A percentile compares a stretch with the other conserved stretches of the same genome.
Evolutionary conservation across 1,284 basidiomycete species (phyloP).

Genomic region (Macrocystidia cucumis): DNA sequence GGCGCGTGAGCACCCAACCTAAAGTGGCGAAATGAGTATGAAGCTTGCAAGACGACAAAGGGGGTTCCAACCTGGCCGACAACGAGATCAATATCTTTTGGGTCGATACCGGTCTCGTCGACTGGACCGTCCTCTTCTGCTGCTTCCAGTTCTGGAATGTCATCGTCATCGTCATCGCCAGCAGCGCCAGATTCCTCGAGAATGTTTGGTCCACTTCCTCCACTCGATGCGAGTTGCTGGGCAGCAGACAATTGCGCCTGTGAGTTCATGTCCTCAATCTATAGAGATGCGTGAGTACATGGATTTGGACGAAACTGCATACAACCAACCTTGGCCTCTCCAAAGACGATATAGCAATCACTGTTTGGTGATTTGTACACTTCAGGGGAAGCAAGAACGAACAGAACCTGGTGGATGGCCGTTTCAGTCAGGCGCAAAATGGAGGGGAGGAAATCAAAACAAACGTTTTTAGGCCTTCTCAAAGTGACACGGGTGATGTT

Average conservation of each 20-base stretch:
- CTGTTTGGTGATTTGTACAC: constrained; percentile 97
- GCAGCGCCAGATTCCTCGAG: constrained; percentile 45
- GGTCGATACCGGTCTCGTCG: constrained; percentile 80
- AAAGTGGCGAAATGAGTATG: neutral
- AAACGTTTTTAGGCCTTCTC: constrained; percentile 88
- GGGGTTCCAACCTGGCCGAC: constrained; percentile 67
- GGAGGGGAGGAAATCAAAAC: constrained; percentile 15
- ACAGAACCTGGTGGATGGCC: constrained; percentile 55
- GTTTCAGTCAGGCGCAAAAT: constrained; percentile 5
- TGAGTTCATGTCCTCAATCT: constrained; percentile 90
- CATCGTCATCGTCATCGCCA: constrained; percentile 57
- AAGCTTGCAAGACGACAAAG: neutral
- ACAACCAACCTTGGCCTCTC: constrained; percentile 80
- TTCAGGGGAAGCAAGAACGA: constrained; percentile 91
- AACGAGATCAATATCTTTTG: constrained; percentile 94
- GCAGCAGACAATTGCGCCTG: constrained; percentile 80
- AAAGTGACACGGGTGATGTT: constrained; percentile 95
- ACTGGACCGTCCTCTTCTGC: constrained; percentile 72
- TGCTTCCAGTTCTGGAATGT: constrained; percentile 77
- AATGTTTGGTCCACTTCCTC: constrained; percentile 40
- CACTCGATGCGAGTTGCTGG: constrained; percentile 69
- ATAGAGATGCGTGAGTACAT: constrained; percentile 1
- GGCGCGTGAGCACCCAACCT: constrained; percentile 69
- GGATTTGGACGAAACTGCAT: constrained; percentile 1
- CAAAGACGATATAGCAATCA: constrained; percentile 98